phyloP scores from a whole-genome alignment of 768 basidiomycete species.

The Leccinellum albellum region DNA sequence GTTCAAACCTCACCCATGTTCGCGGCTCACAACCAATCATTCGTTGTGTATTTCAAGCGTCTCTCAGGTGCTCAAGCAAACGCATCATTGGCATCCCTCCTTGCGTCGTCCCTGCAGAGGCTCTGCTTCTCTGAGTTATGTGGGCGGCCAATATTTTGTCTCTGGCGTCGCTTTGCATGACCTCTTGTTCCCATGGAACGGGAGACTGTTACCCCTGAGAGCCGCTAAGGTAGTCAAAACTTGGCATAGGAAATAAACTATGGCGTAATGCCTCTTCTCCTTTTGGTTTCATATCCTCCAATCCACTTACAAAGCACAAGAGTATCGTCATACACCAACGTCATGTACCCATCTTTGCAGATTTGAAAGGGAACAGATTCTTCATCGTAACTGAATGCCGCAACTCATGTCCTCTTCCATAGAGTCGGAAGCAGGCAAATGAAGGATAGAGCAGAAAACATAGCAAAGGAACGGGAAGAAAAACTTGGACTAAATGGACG shows the following conservation, averaged over 20 bases:
- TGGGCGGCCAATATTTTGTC: constrained; percentile 53
- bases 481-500: constrained; percentile 54
- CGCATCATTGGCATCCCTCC: constrained; percentile 34
- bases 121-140: constrained; percentile 63
- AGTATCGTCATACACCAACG: not conserved
- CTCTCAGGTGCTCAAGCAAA: constrained; percentile 36
- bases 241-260: constrained; percentile 47
- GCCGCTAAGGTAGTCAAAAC: constrained; percentile 39
- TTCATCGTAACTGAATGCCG: not conserved
- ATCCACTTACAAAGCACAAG: not conserved
- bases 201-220: constrained; percentile 39
- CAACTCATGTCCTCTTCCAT: constrained; percentile 4
- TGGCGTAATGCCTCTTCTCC: constrained; percentile 25
- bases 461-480: constrained; percentile 38
- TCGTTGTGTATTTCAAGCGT: not conserved
- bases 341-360: not conserved
- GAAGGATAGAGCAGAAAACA: constrained; percentile 39
- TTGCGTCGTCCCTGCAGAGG: constrained; percentile 23
- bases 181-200: constrained; percentile 19
- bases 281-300: not conserved
- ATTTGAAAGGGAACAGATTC: not conserved
- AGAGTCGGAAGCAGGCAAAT: constrained; percentile 46
- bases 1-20: not conserved
- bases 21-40: not conserved
- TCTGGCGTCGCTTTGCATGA: constrained; percentile 75